These are phyloP conservation scores for Pelargonium fulgidum DNA, from an alignment of 441 rosid genomes.

Conservation along the genomic window DNA sequence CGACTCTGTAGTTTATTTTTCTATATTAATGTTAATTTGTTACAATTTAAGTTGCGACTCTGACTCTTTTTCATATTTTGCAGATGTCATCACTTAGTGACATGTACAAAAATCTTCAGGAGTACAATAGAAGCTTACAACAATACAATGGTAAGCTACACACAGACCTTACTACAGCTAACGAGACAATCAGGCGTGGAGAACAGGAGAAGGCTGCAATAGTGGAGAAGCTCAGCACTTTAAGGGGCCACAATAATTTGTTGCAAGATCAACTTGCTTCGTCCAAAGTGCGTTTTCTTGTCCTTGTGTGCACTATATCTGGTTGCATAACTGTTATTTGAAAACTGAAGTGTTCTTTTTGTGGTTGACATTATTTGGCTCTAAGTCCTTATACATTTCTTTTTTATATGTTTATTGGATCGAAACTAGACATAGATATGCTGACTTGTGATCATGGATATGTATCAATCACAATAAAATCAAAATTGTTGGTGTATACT, in stretches of 20 bases:
- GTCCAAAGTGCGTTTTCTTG: constrained; percentile 34
- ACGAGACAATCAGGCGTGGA: constrained; percentile 44
- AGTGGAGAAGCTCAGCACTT: constrained; percentile 44
- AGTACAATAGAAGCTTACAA: constrained; percentile 58
- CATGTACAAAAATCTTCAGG: constrained; percentile 56
- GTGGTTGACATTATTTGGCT: too few relatives aligned
- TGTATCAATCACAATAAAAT: too few relatives aligned
- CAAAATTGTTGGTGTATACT: too few relatives aligned
- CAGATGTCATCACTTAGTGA: constrained; percentile 56
- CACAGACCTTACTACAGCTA: constrained; percentile 48
- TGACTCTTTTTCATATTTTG: constrained; percentile 12
- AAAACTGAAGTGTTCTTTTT: too few relatives aligned
- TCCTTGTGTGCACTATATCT: constrained; percentile 5
- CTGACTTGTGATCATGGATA: too few relatives aligned
- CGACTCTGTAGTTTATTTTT: not conserved
- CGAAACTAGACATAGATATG: too few relatives aligned
- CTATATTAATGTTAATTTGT: not conserved
- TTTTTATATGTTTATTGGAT: too few relatives aligned
- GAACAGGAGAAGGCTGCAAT: constrained; percentile 49
- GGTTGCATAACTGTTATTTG: not conserved
- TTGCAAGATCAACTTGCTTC: constrained; percentile 46
- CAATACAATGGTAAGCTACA: constrained; percentile 59
- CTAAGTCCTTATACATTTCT: too few relatives aligned
- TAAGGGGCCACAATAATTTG: constrained; percentile 44
- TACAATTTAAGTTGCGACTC: too few relatives aligned